phyloP scores from a whole-genome alignment of 2,329 filamentous ascomycete species.

The Aspergillus sp. region DNA sequence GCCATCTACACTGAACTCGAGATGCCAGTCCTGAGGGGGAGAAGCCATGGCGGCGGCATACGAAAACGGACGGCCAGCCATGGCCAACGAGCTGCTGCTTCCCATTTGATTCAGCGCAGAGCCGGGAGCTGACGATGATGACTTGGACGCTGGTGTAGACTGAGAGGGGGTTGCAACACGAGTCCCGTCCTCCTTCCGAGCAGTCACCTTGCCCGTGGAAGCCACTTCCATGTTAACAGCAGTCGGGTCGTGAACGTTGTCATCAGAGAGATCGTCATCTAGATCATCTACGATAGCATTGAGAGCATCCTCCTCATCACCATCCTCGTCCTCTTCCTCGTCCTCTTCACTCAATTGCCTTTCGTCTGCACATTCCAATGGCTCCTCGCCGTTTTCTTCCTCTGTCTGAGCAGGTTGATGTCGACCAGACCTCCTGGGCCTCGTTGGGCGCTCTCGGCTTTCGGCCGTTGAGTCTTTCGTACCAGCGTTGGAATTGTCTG shows the following conservation, averaged over 20 bases:
- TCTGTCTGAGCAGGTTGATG: conserved; percentile 52
- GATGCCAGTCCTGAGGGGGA: conserved; percentile 89
- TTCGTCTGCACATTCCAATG: conserved; percentile 90
- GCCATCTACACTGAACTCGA: conserved; percentile 85
- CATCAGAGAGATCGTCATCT: conserved; percentile 75
- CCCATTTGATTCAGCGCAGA: conserved; percentile 16
- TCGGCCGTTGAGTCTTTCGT: conserved; percentile 41
- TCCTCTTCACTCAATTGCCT: conserved; percentile 70
- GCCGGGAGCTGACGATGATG: conserved; percentile 28
- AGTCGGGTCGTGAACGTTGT: conserved; percentile 71
- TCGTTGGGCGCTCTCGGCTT: conserved; percentile 31
- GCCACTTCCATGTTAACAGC: conserved; percentile 90
- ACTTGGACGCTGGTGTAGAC: conserved; percentile 41
- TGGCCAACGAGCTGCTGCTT: conserved; percentile 46
- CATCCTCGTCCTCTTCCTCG: conserved; percentile 57
- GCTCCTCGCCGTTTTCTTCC: conserved; percentile 61
- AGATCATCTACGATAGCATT: conserved; percentile 88
- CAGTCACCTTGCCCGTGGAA: conserved; percentile 80
- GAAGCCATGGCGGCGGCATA: conserved; percentile 81
- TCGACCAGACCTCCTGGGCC: conserved; percentile 59
- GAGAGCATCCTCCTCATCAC: conserved; percentile 55
- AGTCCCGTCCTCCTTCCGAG: conserved; percentile 86
- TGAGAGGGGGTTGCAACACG: conserved; percentile 78
- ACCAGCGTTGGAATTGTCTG: conserved; percentile 9
- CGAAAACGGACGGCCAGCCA: conserved; percentile 56